phyloP scores from a whole-genome alignment of 2,329 filamentous ascomycete species.

The Neopestalotiopsis sp. region DNA sequence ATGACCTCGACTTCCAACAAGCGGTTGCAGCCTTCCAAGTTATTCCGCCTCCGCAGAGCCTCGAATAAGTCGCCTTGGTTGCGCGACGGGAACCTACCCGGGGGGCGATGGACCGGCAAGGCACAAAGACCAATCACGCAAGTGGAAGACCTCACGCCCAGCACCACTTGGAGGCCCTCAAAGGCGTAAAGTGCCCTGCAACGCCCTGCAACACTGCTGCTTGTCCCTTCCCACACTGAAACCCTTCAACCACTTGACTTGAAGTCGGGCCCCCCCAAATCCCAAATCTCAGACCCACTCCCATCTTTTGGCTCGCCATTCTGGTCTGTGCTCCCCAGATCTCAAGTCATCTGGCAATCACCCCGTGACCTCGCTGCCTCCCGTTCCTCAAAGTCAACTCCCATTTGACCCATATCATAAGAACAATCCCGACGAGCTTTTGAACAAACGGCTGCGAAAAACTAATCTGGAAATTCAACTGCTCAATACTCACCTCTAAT shows the following conservation, averaged over 20 bases:
- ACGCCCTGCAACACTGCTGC: background rate
- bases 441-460: background rate
- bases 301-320: background rate
- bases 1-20: background rate
- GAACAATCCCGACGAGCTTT: background rate
- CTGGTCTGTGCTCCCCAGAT: slow-evolving; percentile 15
- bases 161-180: background rate
- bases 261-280: background rate
- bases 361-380: slow-evolving; percentile 19
- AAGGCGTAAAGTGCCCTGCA: too few relatives aligned
- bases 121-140: slow-evolving; percentile 10
- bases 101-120: background rate
- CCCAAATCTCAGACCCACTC: background rate
- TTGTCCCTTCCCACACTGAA: slow-evolving; percentile 5
- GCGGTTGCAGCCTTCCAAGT: background rate
- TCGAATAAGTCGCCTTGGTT: background rate
- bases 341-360: slow-evolving; percentile 18
- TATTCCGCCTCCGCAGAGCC: slow-evolving; percentile 14
- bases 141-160: background rate
- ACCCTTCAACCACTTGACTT: background rate
- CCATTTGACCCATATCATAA: slow-evolving; percentile 8
- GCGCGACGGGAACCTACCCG: background rate
- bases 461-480: background rate
- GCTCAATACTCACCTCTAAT: background rate
- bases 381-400: slow-evolving; percentile 13